These are phyloP conservation scores for Cutaneotrichosporon cyanovorans DNA, from an alignment of 1,284 basidiomycete genomes.

Conservation along the genomic window DNA sequence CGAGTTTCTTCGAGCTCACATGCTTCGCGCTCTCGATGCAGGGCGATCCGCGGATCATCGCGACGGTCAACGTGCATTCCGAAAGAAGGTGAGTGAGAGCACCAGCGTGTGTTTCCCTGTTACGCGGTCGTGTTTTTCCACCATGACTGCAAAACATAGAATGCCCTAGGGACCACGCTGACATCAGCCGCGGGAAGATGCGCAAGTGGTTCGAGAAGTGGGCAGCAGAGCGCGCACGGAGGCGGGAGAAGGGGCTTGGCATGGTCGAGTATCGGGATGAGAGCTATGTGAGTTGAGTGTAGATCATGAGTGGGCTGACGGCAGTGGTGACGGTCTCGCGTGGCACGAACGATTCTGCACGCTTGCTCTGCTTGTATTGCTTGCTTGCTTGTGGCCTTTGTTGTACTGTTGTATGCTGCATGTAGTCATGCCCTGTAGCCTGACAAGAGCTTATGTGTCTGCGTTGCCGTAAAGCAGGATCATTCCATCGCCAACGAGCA, in stretches of 20 bases:
- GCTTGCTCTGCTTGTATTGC: no score
- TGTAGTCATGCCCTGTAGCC: no score
- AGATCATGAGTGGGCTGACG: background rate
- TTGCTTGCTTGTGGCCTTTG: no score
- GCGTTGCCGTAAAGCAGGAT: no score
- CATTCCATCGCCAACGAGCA: no score
- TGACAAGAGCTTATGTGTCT: no score
- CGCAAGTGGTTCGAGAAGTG: constrained; percentile 72
- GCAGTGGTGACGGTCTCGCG: constrained; percentile 4
- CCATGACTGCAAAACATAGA: constrained; percentile 6
- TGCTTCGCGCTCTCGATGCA: constrained; percentile 85
- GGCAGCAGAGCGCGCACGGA: constrained; percentile 68
- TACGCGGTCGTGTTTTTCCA: no score
- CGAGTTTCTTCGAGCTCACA: constrained; percentile 85
- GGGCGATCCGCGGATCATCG: constrained; percentile 69
- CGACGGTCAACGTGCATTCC: constrained; percentile 89
- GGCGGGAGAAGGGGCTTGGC: constrained; percentile 48
- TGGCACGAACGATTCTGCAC: background rate
- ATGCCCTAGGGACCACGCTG: no score
- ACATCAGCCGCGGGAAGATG: constrained; percentile 65
- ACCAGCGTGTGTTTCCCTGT: no score
- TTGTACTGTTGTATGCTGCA: no score
- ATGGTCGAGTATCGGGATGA: constrained; percentile 55
- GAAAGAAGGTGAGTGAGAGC: constrained; percentile 53
- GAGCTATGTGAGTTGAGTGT: constrained; percentile 38